A percentile compares a stretch with the other conserved stretches of the same genome.
Evolutionary conservation across 169 alveolate species (phyloP).

Genomic region (Theileria annulata): DNA sequence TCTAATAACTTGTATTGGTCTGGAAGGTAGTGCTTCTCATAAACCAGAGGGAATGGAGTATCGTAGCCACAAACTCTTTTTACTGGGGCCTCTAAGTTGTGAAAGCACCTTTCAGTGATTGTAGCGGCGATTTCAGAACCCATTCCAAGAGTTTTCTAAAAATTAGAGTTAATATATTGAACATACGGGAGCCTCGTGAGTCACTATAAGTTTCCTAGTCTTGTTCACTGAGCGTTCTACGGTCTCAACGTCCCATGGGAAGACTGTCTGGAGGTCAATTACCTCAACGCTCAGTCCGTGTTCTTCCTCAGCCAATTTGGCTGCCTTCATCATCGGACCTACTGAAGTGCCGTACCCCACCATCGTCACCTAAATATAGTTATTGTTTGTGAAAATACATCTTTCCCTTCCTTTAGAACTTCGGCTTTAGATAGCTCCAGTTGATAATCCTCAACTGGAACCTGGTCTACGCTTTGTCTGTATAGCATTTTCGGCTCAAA

Average conservation of each 20-base stretch:
- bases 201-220: slow-evolving; percentile 90
- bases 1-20: slow-evolving; percentile 87
- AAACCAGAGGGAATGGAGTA: slow-evolving; percentile 95
- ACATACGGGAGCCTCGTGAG: slow-evolving; percentile 93
- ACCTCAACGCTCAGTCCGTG: slow-evolving; percentile 88
- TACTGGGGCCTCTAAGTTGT: slow-evolving; percentile 92
- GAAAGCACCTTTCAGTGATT: slow-evolving; percentile 90
- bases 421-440: slow-evolving; percentile 92
- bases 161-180: slow-evolving; percentile 6
- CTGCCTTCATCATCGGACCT: slow-evolving; percentile 85
- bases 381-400: slow-evolving; percentile 32
- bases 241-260: slow-evolving; percentile 95
- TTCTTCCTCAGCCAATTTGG: slow-evolving; percentile 84
- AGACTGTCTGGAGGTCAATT: slow-evolving; percentile 93
- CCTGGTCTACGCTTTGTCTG: slow-evolving; percentile 93
- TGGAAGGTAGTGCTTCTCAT: slow-evolving; percentile 91
- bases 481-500: slow-evolving; percentile 97
- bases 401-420: slow-evolving; percentile 89
- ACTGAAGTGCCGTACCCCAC: slow-evolving; percentile 87
- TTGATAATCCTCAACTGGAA: slow-evolving; percentile 89
- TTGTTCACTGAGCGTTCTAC: slow-evolving; percentile 88
- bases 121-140: slow-evolving; percentile 93
- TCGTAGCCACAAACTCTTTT: slow-evolving; percentile 94
- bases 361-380: slow-evolving; percentile 69
- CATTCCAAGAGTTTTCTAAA: slow-evolving; percentile 80